Evolutionary conservation across 176 grass and related monocot species (phyloP), one percentile per base, ranked within the genome.

Genomic region (Triticum dicoccoides): DNA sequence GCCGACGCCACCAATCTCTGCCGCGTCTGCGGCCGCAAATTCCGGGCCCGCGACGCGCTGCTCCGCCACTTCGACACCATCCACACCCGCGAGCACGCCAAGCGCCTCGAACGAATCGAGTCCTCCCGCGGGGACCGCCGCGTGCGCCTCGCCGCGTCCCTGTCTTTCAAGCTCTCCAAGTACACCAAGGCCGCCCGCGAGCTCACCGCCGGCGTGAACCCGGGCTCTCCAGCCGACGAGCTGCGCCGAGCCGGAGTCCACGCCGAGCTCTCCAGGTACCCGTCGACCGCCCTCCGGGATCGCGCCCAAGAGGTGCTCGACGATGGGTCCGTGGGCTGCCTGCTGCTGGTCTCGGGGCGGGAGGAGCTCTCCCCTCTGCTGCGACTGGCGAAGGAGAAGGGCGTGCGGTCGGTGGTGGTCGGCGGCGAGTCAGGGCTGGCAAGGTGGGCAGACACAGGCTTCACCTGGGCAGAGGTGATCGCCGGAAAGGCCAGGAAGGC

Each of bases 141-240:
- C 65, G 86, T 65, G 76, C 83, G 86, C 77, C 93, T 95, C 83
- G 84, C 84, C 54, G 81, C 76, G 11, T 85, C 71, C 76, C 88
- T 95, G 33, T 82, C 93, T 27, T 77, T 91, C 74, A 95, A 95
- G 83, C 67, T 95, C 83, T 61, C 89, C 83, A 95, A 90, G 84
- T 95, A 92, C 81, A 49, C 81, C 80, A 95, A 91, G 88, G 88
- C 93, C 32, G 81, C 91, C 20, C 89, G 81, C 30, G 90, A 95
- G 73, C 88, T 95, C 66, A 18, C 69, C 65, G 84, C 64, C 20
- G 61, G 45, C 51, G 45, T 49, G 9, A 45, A 47, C 76, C 72
- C 61, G 3, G 73, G 44, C 13, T 84, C 85, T 45, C 90, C 87
- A 9, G 61, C 86, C 21, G 90, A 87, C 45, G 93, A 91, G 59